Conservation (phyloP, 345 rosid genomes). For the Raphanus sativus region DNA sequence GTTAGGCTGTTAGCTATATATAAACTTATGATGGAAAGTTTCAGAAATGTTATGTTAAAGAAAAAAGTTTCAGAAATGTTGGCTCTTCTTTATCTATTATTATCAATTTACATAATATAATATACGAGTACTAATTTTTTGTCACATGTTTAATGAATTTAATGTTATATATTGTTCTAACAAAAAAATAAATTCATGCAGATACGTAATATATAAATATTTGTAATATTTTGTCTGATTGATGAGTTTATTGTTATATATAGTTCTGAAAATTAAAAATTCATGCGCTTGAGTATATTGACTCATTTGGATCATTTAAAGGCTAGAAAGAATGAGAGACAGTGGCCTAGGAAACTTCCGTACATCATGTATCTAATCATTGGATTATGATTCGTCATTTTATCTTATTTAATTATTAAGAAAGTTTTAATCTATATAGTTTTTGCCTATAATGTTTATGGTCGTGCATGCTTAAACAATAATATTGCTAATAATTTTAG, state of each 20-base stretch:
- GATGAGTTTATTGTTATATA: not conserved
- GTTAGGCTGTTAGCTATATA: not conserved
- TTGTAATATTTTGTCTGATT: not conserved
- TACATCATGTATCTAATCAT: slow-evolving; percentile 25
- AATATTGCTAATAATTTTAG: not conserved
- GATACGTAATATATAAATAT: not conserved
- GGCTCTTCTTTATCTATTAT: not conserved
- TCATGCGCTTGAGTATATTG: not conserved
- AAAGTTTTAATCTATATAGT: not conserved
- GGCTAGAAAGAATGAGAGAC: slow-evolving; percentile 15
- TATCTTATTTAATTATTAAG: not conserved
- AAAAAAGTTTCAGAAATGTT: not conserved
- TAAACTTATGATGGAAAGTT: not conserved
- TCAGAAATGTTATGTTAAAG: not conserved
- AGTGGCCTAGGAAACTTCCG: slow-evolving; percentile 27
- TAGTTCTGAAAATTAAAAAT: not conserved
- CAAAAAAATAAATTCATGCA: not conserved
- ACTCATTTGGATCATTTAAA: not conserved
- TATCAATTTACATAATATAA: not conserved
- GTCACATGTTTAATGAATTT: not conserved
- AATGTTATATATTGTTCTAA: not conserved
- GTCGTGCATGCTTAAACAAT: slow-evolving; percentile 26
- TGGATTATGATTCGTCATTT: not conserved
- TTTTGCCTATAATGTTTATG: slow-evolving; percentile 24
- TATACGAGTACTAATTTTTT: not conserved